Conservation (phyloP, 352 stramenopile genomes). For the Phytopythium helicoides region DNA sequence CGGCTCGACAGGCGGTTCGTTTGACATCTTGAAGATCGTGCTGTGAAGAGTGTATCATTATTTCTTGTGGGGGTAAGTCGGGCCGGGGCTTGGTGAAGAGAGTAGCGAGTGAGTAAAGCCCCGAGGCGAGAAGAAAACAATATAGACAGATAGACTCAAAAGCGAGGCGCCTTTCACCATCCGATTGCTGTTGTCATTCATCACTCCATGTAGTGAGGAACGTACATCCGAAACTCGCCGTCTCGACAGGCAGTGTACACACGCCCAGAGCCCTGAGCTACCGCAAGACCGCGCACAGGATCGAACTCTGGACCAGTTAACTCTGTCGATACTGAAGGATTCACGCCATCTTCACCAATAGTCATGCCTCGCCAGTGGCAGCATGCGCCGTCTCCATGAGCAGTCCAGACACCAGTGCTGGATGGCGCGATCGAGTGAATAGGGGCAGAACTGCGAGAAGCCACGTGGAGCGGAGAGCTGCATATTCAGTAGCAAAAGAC, state of each 20-base stretch:
- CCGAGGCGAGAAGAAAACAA: neutral
- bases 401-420: constrained; percentile 39
- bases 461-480: constrained; percentile 40
- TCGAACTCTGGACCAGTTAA: constrained; percentile 69
- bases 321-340: constrained; percentile 28
- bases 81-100: no score
- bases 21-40: no score
- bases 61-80: constrained; percentile 3
- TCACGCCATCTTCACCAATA: neutral
- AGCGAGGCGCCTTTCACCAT: no score
- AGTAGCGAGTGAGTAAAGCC: neutral
- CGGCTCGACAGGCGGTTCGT: constrained; percentile 14
- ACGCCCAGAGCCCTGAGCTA: constrained; percentile 28
- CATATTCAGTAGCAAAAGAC: no score
- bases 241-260: constrained; percentile 63
- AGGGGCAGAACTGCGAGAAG: constrained; percentile 50
- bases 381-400: constrained; percentile 53
- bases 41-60: constrained; percentile 38
- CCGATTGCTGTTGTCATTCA: no score
- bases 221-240: constrained; percentile 63
- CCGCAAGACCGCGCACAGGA: constrained; percentile 49
- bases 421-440: constrained; percentile 41
- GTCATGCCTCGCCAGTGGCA: constrained; percentile 46
- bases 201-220: constrained; percentile 36
- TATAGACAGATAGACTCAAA: constrained; percentile 7